A percentile compares a stretch with the other conserved stretches of the same genome.
phyloP scores from a whole-genome alignment of 148 eudicot genomes.

The Chenopodium quinoa region DNA sequence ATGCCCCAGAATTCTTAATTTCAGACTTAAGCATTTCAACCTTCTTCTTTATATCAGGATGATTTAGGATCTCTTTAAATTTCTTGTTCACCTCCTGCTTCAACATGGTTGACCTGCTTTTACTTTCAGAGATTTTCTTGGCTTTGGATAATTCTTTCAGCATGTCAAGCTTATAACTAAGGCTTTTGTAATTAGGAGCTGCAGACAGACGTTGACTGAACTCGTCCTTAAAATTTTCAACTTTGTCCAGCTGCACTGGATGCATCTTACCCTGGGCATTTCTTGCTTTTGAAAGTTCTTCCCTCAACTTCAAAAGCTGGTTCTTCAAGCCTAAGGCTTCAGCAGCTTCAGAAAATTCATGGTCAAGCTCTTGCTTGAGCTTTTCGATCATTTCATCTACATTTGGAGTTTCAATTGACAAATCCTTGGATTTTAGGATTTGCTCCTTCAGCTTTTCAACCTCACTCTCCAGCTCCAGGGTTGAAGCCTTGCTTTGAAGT shows the following conservation, averaged over 20 bases:
- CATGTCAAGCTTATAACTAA: conserved; percentile 60
- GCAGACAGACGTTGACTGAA: conserved; percentile 47
- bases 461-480: conserved; percentile 60
- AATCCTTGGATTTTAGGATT: conserved; percentile 50
- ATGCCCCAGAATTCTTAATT: conserved; percentile 48
- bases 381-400: conserved; percentile 56
- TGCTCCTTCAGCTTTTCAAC: conserved; percentile 67
- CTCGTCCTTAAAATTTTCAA: conserved; percentile 59
- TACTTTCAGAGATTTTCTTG: conserved; percentile 46
- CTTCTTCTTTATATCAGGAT: conserved; percentile 58
- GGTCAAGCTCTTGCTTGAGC: conserved; percentile 56
- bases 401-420: conserved; percentile 43
- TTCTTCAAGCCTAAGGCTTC: conserved; percentile 64
- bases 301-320: conserved; percentile 42
- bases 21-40: conserved; percentile 60
- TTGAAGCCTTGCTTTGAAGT: conserved; percentile 40
- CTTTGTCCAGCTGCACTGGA: conserved; percentile 46
- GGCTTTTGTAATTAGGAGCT: conserved; percentile 68
- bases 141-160: conserved; percentile 59
- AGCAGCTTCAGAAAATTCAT: conserved; percentile 65
- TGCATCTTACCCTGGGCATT: conserved; percentile 39
- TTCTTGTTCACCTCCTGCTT: conserved; percentile 50
- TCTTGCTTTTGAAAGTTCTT: conserved; percentile 66
- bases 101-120: conserved; percentile 35
- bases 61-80: conserved; percentile 45